Evolutionary conservation across 192 early-diverging fungal genomes (phyloP).

Genomic region (Backusella liffmaniae): DNA sequence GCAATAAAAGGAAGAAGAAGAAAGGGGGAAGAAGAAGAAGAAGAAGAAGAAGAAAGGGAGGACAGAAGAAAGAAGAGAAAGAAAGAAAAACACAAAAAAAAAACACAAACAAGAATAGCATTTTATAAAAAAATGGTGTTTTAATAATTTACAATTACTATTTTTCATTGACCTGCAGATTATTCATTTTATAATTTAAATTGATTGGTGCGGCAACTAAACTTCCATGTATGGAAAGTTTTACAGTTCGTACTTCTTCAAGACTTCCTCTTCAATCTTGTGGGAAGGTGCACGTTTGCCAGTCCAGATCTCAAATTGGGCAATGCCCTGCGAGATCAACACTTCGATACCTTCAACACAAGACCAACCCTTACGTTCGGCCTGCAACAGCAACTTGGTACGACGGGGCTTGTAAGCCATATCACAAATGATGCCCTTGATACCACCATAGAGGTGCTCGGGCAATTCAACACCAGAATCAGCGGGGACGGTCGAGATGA

Average conservation of each 20-base stretch:
- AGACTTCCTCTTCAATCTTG: constrained; percentile 52
- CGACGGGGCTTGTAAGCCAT: constrained; percentile 91
- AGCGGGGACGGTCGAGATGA: constrained; percentile 89
- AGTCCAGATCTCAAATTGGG: constrained; percentile 90
- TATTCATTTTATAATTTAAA: not conserved
- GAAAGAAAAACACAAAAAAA: not conserved
- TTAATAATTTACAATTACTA: constrained; percentile 7
- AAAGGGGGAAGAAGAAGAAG: no score
- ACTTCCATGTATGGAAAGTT: not conserved
- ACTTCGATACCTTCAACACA: constrained; percentile 85
- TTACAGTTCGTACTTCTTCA: constrained; percentile 38
- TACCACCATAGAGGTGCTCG: constrained; percentile 47
- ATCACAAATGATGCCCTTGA: constrained; percentile 79
- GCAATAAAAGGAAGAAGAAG: not conserved
- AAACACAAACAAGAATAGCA: not conserved
- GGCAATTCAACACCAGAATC: constrained; percentile 59
- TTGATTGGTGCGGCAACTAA: not conserved
- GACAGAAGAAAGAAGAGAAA: not conserved
- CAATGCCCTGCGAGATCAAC: constrained; percentile 88
- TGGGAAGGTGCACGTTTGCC: constrained; percentile 54
- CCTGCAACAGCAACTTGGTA: constrained; percentile 75
- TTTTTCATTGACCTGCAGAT: constrained; percentile 5
- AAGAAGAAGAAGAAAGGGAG: not conserved
- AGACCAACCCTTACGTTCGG: constrained; percentile 56
- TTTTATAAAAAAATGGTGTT: not conserved